These are phyloP conservation scores for Cyberlindnera misumaiensis DNA, from an alignment of 805 yeast species.

Conservation along the genomic window DNA sequence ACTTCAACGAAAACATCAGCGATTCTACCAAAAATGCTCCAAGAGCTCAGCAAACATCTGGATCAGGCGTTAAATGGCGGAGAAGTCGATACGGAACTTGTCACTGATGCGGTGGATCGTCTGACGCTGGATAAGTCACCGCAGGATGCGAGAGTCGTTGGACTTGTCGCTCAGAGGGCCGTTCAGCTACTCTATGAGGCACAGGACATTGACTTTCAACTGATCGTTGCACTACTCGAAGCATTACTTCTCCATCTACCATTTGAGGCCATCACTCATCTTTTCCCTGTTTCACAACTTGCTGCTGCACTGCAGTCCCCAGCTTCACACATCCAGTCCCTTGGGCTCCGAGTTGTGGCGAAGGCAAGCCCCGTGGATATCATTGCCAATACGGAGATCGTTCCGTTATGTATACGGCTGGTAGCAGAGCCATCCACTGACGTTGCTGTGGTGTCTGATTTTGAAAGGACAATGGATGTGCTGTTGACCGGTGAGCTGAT, in stretches of 20 bases:
- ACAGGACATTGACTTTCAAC: constrained; percentile 9
- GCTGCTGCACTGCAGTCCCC: constrained; percentile 16
- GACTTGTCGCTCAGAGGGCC: constrained; percentile 1
- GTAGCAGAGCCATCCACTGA: constrained; percentile 5
- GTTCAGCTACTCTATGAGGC: constrained; percentile 4
- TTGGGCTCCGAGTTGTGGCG: constrained; percentile 16
- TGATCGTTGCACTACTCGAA: constrained; percentile 13
- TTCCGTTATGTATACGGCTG: constrained; percentile 9
- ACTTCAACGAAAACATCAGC: too few species aligned
- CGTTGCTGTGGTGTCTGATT: constrained; percentile 13
- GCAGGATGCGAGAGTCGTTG: constrained; percentile 2
- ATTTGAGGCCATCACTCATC: constrained; percentile 13
- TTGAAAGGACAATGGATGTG: constrained; percentile 12
- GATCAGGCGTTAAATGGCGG: not conserved
- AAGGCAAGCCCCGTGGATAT: constrained; percentile 20
- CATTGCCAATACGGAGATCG: constrained; percentile 18
- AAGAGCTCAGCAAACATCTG: not conserved
- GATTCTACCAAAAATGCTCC: too few species aligned
- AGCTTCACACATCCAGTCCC: constrained; percentile 12
- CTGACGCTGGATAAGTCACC: constrained; percentile 7
- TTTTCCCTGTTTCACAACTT: constrained; percentile 13
- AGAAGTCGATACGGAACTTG: not conserved
- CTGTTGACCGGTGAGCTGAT: constrained; percentile 14
- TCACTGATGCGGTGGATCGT: constrained; percentile 1
- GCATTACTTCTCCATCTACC: constrained; percentile 9